Evolutionary conservation across 768 basidiomycete species (phyloP).

Genomic region (Podaxis sp.): DNA sequence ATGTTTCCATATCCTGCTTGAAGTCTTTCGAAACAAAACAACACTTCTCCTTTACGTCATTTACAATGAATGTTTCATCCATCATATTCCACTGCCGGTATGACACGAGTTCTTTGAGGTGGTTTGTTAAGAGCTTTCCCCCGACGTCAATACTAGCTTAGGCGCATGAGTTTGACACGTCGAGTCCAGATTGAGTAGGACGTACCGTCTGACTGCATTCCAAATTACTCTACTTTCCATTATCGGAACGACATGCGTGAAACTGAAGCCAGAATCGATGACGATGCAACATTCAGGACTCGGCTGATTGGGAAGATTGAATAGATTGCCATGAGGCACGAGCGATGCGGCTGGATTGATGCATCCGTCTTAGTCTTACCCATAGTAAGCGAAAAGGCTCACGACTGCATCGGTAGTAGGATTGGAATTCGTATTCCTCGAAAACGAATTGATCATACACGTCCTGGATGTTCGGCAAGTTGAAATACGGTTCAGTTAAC

Average conservation of each 20-base stretch:
- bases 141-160: slow-evolving; percentile 81
- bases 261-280: slow-evolving; percentile 91
- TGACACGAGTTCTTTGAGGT: slow-evolving; percentile 89
- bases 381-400: slow-evolving; percentile 24
- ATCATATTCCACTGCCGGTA: slow-evolving; percentile 99
- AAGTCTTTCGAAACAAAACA: slow-evolving; percentile 82
- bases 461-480: slow-evolving; percentile 87
- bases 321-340: slow-evolving; percentile 72
- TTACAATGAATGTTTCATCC: slow-evolving; percentile 93
- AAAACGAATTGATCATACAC: slow-evolving; percentile 94
- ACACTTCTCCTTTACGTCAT: slow-evolving; percentile 86
- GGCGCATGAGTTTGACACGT: slow-evolving; percentile 1
- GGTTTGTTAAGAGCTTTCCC: slow-evolving; percentile 93
- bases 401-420: slow-evolving; percentile 82
- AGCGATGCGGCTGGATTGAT: slow-evolving; percentile 64
- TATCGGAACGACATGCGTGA: slow-evolving; percentile 87
- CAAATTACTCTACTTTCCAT: slow-evolving; percentile 71
- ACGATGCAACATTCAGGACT: slow-evolving; percentile 76
- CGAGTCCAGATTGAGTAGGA: slow-evolving; percentile 11
- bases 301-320: slow-evolving; percentile 42
- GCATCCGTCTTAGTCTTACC: not conserved
- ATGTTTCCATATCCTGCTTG: slow-evolving; percentile 66
- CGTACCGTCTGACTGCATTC: slow-evolving; percentile 77
- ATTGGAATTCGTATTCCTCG: slow-evolving; percentile 91
- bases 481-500: slow-evolving; percentile 93